Conservation (phyloP, 2,329 filamentous ascomycete genomes). For the Apiospora koreana region DNA sequence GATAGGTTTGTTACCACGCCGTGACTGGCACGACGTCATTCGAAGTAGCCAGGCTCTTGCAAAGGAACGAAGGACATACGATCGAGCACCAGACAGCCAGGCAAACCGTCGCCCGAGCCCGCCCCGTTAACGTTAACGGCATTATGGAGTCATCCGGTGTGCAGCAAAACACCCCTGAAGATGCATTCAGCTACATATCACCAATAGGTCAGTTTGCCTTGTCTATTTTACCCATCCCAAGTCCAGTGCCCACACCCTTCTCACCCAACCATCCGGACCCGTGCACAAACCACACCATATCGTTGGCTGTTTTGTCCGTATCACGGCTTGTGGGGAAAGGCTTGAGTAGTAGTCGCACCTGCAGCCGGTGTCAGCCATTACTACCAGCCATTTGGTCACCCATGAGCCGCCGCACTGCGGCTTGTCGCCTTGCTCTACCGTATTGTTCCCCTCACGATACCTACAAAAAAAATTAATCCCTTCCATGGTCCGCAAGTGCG, state of each 20-base stretch:
- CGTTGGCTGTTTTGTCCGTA: conserved; percentile 42
- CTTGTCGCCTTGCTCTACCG: background rate
- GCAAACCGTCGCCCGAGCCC: conserved; percentile 9
- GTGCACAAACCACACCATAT: conserved; percentile 44
- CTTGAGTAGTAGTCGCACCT: conserved; percentile 9
- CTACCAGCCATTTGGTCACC: background rate
- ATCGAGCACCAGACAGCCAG: background rate
- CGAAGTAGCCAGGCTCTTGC: background rate
- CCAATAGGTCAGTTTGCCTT: conserved; percentile 53
- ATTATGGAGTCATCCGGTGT: conserved; percentile 39
- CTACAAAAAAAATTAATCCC: background rate
- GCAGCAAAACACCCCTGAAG: conserved; percentile 46
- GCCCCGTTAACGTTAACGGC: conserved; percentile 25
- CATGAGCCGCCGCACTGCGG: background rate
- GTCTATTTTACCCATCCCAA: conserved; percentile 18
- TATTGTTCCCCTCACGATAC: background rate
- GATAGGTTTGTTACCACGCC: background rate
- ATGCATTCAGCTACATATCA: conserved; percentile 50
- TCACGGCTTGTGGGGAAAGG: conserved; percentile 30
- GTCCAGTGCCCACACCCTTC: conserved; percentile 22
- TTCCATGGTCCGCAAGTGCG: conserved; percentile 3
- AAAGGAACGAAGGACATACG: background rate
- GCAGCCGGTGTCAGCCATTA: background rate
- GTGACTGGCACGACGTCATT: conserved; percentile 3
- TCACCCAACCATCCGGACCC: conserved; percentile 51